Evolutionary conservation across 2,329 filamentous ascomycete genomes (phyloP), one percentile per base, ranked within the genome.

Genomic region (Fusarium subtropicale): DNA sequence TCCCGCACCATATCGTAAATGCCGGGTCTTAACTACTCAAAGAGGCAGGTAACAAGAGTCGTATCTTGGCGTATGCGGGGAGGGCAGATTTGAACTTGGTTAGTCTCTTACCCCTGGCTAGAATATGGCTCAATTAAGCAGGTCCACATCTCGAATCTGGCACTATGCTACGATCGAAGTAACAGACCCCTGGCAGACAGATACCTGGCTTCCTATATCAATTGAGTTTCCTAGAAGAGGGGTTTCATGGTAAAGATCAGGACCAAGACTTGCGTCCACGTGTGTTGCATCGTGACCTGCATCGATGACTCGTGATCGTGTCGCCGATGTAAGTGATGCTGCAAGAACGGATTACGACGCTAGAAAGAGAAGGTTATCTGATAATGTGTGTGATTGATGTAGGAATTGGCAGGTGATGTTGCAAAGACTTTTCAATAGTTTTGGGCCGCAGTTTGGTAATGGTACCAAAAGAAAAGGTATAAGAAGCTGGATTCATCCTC

Each of bases 341-440:
- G 48, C 48, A 51, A 7, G 48, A 11, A 22, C 48, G 48, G 48
- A 18, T 2, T 22, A 28, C 9, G n/a, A 13, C 22, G 4, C 48
- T 51, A 2, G 28, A 51, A 51, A 22, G 13, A 51, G 48, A 38
- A 51, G 48, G 48, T 51, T 51, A 34, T 28, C 20, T 28, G 20
- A 28, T 28, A 39, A 11, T 28, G 9, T 16, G 8, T 11, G 33
- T 39, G 18, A 16, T 15, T 28, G 6, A 3, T 10, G 28, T 30
- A 20, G 2, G 12, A 8, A 31, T 15, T 4, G 24, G 9, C 0
- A n/a, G 16, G 9, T 12, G 18, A 7, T 45, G 10, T n/a, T 28
- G 16, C 12, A n/a, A n/a, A 13, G 3, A 3, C 3, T 45, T 2
- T 8, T 11, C 5, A 10, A 2, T 4, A 12, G 0, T n/a, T 5